Evolutionary conservation across 2,329 filamentous ascomycete species (phyloP), one percentile per base, ranked within the genome.

Genomic region (Ceratocystis colombiana): DNA sequence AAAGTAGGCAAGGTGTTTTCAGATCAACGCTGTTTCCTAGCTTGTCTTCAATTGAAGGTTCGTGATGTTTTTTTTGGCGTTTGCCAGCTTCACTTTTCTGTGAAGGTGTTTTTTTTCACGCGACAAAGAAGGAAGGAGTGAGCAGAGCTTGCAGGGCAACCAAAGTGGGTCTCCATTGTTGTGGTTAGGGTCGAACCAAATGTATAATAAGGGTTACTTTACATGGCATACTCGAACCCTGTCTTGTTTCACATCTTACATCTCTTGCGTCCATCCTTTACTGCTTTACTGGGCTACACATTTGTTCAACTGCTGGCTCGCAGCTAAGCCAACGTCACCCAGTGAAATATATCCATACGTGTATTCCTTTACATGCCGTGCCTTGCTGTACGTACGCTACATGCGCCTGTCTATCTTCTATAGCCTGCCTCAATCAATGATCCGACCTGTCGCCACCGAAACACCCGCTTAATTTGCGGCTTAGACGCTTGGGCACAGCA

Each of bases 41-140:
- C 33, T 22, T 37, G 30, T 15, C 37, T 4, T 53, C n/a, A 64
- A 25, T 46, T n/a, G 20, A 62, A 30, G 25, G 20, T 44, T 55
- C 50, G 63, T 66, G 64, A 62, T 62, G 64, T 55, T 65, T 59
- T 65, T 25, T 44, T 61, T 25, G 55, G 50, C 46, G 33, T 63
- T 41, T 63, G 61, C 61, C 46, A 48, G 25, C 61, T 48, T 30
- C 22, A 33, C 28, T 50, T 48, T 53, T n/a, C 17, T 61, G 33
- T 46, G 48, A 55, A 22, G n/a, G 30, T 30, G 48, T 65, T 65
- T 41, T 61, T 48, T 66, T 66, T 61, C 7, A 46, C 28, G 41
- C 44, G 37, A 28, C 22, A 44, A 50, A 46, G 63, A 10, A 6
- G 33, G 46, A 55, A 25, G 33, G 48, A 28, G 6, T 5, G 46